These are phyloP conservation scores for Trichophyton mentagrophytes DNA, from an alignment of 2,329 filamentous ascomycete genomes.

Conservation along the genomic window DNA sequence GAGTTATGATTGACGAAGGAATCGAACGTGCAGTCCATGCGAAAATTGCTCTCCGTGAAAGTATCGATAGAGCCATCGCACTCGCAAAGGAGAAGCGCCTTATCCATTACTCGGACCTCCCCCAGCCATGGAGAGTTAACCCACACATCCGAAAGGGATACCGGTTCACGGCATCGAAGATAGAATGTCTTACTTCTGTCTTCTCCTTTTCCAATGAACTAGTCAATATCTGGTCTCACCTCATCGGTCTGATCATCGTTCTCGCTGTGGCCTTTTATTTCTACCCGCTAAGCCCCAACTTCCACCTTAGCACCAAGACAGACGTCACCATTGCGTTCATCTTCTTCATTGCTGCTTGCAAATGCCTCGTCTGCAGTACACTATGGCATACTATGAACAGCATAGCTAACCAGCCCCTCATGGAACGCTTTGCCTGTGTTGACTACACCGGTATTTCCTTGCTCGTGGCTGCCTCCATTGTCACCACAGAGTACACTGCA, in stretches of 20 bases:
- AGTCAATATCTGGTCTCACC: slow-evolving; percentile 97
- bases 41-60: slow-evolving; percentile 68
- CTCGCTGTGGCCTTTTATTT: slow-evolving; percentile 87
- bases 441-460: slow-evolving; percentile 97
- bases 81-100: slow-evolving; percentile 68
- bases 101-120: slow-evolving; percentile 79
- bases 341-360: slow-evolving; percentile 92
- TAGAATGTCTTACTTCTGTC: slow-evolving; percentile 74
- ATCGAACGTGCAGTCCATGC: slow-evolving; percentile 72
- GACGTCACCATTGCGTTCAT: slow-evolving; percentile 84
- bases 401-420: slow-evolving; percentile 74
- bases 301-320: slow-evolving; percentile 69
- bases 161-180: slow-evolving; percentile 81
- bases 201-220: slow-evolving; percentile 82
- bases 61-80: slow-evolving; percentile 63
- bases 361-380: slow-evolving; percentile 87
- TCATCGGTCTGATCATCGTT: slow-evolving; percentile 76
- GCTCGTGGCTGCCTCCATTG: slow-evolving; percentile 83
- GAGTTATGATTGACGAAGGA: slow-evolving; percentile 65
- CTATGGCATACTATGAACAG: slow-evolving; percentile 99
- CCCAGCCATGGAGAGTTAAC: slow-evolving; percentile 85
- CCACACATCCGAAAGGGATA: slow-evolving; percentile 86
- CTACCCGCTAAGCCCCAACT: slow-evolving; percentile 79
- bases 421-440: slow-evolving; percentile 93
- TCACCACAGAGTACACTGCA: slow-evolving; percentile 95